Evolutionary conservation across 352 stramenopile genomes (phyloP).

Genomic region (Phytopythium chamaehyphon): DNA sequence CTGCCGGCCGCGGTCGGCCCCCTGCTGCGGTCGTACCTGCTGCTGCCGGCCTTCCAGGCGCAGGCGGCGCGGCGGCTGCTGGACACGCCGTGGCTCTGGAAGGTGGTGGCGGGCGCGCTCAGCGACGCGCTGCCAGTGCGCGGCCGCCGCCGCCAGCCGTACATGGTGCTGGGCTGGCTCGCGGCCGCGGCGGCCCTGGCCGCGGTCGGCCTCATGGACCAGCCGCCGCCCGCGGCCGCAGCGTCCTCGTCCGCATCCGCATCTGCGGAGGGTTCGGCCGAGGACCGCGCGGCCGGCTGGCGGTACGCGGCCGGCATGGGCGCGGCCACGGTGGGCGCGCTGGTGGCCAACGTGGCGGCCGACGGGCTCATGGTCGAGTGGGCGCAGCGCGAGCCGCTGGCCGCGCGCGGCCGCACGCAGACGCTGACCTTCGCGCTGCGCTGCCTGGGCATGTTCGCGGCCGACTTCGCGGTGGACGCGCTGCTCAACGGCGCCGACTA

Average conservation of each 20-base stretch:
- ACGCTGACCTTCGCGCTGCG: slow-evolving; percentile 41
- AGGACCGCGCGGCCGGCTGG: slow-evolving; percentile 29
- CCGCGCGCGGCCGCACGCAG: slow-evolving; percentile 50
- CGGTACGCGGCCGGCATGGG: slow-evolving; percentile 71
- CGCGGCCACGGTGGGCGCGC: slow-evolving; percentile 78
- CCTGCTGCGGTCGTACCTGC: slow-evolving; percentile 58
- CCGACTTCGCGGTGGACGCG: slow-evolving; percentile 42
- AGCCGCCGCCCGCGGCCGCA: slow-evolving; percentile 6
- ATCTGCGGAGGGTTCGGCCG: slow-evolving; percentile 8
- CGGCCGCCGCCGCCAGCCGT: slow-evolving; percentile 61
- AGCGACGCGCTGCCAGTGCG: slow-evolving; percentile 59
- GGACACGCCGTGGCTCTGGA: slow-evolving; percentile 64
- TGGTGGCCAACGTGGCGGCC: slow-evolving; percentile 80
- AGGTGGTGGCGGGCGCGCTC: slow-evolving; percentile 55
- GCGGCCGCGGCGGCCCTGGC: slow-evolving; percentile 35
- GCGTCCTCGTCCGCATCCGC: slow-evolving; percentile 1
- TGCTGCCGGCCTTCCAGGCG: slow-evolving; percentile 59
- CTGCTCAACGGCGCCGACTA: slow-evolving; percentile 59
- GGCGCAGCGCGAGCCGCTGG: slow-evolving; percentile 56
- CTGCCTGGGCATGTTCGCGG: slow-evolving; percentile 37
- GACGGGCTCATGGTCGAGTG: slow-evolving; percentile 81
- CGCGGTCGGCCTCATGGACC: slow-evolving; percentile 19
- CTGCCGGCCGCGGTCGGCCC: slow-evolving; percentile 52
- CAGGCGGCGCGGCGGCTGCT: slow-evolving; percentile 41
- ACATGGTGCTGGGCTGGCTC: slow-evolving; percentile 59